Evolutionary conservation across 192 early-diverging fungal genomes (phyloP), one percentile per base, ranked within the genome.

Genomic region (Phycomyces blakesleeanus): DNA sequence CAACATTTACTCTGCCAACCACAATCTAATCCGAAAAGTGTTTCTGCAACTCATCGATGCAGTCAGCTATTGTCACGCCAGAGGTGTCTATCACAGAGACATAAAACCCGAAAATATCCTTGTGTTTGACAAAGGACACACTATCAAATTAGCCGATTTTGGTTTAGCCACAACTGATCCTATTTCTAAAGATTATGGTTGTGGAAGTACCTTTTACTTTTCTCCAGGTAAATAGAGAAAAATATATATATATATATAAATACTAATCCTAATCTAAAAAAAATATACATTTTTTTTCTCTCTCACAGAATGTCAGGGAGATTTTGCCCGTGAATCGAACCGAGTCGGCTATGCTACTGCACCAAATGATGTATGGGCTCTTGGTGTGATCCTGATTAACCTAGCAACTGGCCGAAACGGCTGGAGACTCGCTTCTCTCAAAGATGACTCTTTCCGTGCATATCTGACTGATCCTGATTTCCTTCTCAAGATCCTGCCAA

Each of bases 321-420:
- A 78, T 1, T 74, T 82, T 24, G 68, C 68, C 40, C 55, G 34
- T 37, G 57, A 51, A 51, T 41, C 55, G 16, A 60, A 44, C 26
- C 67, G 76, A 39, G 71, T 73, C 27, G 79, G 77, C 4, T 83
- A 87, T 55, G 68, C 74, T 18, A 85, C 93, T 18, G 85, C 85
- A 2, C 82, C 87, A 38, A 92, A 89, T 65, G 94, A 97, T 77
- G 86, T 92, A 16, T 97, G 93, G 93, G 80, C 91, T 0, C 71
- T 95, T 25, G 94, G 93, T 34, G 81, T 97, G 24, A 91, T 97
- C 57, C 80, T 97, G 34, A 82, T 95, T 74, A 97, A 97, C 71
- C 72, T 97, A 65, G 73, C 92, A 47, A 86, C 85, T 25, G 92
- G 93, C 27, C 85, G 92, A 58, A 92, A 92, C 61, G 89, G 89